Conservation (phyloP, 495 filamentous ascomycete species). For the Sabuloglossum arenarium region DNA sequence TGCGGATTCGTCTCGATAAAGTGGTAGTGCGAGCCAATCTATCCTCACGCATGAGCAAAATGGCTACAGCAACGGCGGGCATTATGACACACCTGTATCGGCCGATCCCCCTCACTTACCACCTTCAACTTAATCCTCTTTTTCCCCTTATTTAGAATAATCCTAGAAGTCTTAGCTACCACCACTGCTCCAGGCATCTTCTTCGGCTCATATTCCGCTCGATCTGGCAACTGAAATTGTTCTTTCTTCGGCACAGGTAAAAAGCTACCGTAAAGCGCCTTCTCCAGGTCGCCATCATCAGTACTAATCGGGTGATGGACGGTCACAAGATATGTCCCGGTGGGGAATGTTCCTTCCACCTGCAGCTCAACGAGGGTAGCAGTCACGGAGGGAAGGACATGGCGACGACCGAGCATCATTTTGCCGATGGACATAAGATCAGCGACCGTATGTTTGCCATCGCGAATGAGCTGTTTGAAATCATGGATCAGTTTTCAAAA, state of each 20-base stretch:
- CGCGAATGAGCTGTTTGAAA: conserved; percentile 57
- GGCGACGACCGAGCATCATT: conserved; percentile 82
- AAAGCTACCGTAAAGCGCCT: conserved; percentile 83
- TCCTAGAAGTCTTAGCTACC: conserved; percentile 36
- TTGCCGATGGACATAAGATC: conserved; percentile 85
- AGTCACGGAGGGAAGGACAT: conserved; percentile 70
- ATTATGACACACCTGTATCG: conserved; percentile 45
- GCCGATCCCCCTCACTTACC: conserved; percentile 73
- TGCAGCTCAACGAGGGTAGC: conserved; percentile 62
- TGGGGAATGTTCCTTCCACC: conserved; percentile 84
- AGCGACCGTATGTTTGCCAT: conserved; percentile 75
- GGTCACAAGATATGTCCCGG: conserved; percentile 85
- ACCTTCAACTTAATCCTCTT: conserved; percentile 55
- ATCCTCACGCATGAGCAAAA: background rate
- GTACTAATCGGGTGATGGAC: conserved; percentile 77
- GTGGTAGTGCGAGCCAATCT: conserved; percentile 90
- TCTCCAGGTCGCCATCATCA: conserved; percentile 70
- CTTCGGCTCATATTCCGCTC: conserved; percentile 36
- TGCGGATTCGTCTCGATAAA: conserved; percentile 86
- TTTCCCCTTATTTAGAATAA: conserved; percentile 54
- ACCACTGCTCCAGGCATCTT: conserved; percentile 67
- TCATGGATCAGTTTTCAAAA: background rate
- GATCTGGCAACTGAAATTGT: conserved; percentile 41
- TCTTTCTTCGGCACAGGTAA: conserved; percentile 53
- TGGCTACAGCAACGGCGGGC: background rate